Evolutionary conservation across 495 filamentous ascomycete genomes (phyloP).

Genomic region (Lineolata rhizophorae): DNA sequence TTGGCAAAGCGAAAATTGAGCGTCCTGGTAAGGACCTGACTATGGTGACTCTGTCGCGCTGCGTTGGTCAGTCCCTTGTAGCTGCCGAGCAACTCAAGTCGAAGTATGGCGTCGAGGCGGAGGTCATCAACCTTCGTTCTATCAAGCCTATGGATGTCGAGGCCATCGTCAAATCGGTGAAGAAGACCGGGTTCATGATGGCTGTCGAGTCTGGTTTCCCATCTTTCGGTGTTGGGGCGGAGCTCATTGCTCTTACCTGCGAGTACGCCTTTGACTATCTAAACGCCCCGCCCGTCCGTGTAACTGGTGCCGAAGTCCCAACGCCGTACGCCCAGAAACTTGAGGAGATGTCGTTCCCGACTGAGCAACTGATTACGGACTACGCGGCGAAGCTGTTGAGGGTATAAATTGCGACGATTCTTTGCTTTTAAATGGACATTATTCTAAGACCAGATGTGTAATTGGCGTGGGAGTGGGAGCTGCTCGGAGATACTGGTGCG

Average conservation of each 20-base stretch:
- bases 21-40: constrained; percentile 88
- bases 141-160: constrained; percentile 93
- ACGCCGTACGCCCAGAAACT: constrained; percentile 78
- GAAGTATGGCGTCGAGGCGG: constrained; percentile 86
- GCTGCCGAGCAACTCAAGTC: constrained; percentile 79
- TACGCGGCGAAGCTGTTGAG: constrained; percentile 69
- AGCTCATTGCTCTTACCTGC: constrained; percentile 84
- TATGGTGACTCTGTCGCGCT: constrained; percentile 82
- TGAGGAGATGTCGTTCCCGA: constrained; percentile 84
- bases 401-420: constrained; percentile 34
- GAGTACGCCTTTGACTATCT: constrained; percentile 98
- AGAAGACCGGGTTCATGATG: constrained; percentile 90
- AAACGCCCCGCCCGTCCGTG: constrained; percentile 72
- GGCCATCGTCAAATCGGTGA: constrained; percentile 82
- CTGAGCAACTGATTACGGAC: constrained; percentile 57
- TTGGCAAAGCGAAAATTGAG: constrained; percentile 98
- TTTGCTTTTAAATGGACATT: no score
- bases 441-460: no score
- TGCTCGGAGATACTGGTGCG: no score
- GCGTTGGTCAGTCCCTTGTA: constrained; percentile 75
- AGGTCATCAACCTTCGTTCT: constrained; percentile 95
- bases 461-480: no score
- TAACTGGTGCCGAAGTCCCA: constrained; percentile 90
- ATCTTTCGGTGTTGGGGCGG: constrained; percentile 72
- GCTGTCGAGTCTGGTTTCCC: constrained; percentile 92